Evolutionary conservation across 371 early-diverging fungal species (phyloP), one percentile per base, ranked within the genome.

Genomic region (Mucor velutinosus): DNA sequence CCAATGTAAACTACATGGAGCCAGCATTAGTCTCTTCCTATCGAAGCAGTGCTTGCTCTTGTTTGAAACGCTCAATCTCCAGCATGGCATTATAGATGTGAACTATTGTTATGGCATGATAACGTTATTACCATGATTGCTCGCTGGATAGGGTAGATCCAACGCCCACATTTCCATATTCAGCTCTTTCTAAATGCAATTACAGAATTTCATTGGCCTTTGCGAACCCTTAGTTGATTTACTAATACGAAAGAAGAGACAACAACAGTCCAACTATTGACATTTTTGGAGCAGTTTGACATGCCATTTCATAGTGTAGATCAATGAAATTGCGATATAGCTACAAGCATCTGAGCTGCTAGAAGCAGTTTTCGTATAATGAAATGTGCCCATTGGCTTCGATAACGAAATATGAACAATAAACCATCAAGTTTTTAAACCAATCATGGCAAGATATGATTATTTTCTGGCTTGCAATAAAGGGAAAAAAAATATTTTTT

Each of bases 391-490:
- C 41, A 17, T 41, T 17, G 1, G 4, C 4, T 41, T 2, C 7
- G 14, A 53, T 27, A 12, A 25, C 25, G 5, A 19, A 14, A 11
- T 53, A 12, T 27, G 27, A 53, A 47, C 47, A 21, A 47, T n/a
- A 47, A 47, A 47, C n/a, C 53, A 53, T 14, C 15, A 25, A 27
- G 27, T 11, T 53, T 53, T 53, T 53, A 53, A 25, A 27, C 53
- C 53, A 53, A 53, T 53, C 53, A 53, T 53, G 53, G 27, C 53
- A 27, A 47, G 53, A 53, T 53, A 27, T 27, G 53, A 53, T 23
- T 53, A 53, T 47, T 53, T 47, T 49, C 53, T 53, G 53, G 53
- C 53, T 53, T 53, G 53, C 53, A 53, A 53, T 53, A 53, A 23
- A 15, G 21, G n/a, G 3, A 23, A 49, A 27, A 25, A 53, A 53